Conservation (phyloP, 2,329 filamentous ascomycete species). For the Xylaria sp. region DNA sequence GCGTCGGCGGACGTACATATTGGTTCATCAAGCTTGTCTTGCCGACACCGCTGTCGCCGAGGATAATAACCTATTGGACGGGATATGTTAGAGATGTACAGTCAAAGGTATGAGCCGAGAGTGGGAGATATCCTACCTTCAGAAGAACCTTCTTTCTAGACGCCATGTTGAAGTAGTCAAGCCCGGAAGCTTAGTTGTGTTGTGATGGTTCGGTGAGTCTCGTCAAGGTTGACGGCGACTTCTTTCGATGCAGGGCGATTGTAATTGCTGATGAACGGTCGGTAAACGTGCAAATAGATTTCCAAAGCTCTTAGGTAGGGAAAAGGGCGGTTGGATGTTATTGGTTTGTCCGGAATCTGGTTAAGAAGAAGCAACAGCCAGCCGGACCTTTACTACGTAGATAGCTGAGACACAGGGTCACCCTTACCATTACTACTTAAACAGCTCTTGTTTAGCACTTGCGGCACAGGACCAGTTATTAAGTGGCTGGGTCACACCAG, state of each 20-base stretch:
- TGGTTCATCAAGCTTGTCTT: conserved; percentile 99
- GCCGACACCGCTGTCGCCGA: conserved; percentile 97
- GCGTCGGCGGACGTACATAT: conserved; percentile 80
- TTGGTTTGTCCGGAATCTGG: conserved; percentile 3
- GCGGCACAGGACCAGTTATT: conserved; percentile 23
- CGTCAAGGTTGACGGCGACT: conserved; percentile 14
- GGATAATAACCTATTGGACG: conserved; percentile 85
- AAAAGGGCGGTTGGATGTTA: conserved; percentile 8
- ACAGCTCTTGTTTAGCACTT: conserved; percentile 26
- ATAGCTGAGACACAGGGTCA: conserved; percentile 31
- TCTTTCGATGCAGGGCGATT: conserved; percentile 14
- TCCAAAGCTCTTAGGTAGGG: conserved; percentile 5
- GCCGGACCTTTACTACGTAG: conserved; percentile 22
- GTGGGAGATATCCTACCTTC: conserved; percentile 69
- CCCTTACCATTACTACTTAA: conserved; percentile 30
- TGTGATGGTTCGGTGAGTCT: conserved; percentile 13
- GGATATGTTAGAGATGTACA: conserved; percentile 15
- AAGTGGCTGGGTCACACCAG: conserved; percentile 35
- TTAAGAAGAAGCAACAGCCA: conserved; percentile 21
- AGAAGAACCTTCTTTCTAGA: conserved; percentile 90
- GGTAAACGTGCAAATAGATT: conserved; percentile 1
- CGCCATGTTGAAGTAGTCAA: conserved; percentile 66
- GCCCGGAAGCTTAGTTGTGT: conserved; percentile 19
- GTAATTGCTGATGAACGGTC: conserved; percentile 3
- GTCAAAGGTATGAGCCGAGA: conserved; percentile 10